Evolutionary conservation across 495 filamentous ascomycete species (phyloP), one percentile per base, ranked within the genome.

Genomic region (Neurospora sp.): DNA sequence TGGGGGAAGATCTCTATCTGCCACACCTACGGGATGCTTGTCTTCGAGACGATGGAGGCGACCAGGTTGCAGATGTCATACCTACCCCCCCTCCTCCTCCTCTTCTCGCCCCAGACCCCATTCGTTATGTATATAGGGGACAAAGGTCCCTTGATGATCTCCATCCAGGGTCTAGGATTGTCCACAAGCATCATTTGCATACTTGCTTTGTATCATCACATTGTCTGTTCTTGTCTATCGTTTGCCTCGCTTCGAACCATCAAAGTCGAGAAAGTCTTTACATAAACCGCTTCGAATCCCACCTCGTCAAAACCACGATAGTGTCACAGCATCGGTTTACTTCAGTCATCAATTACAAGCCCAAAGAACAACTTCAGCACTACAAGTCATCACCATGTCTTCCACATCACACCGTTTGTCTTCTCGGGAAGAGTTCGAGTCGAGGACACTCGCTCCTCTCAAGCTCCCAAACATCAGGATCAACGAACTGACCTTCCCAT

Each of bases 141-240:
- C 8, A 65, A 53, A 16, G 53, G 53, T 65, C 53, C 70, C 70
- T 65, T 47, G 70, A 65, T 59, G 70, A 71, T 71, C 45, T 39
- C 70, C 70, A 65, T 71, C 70, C 45, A 68, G 45, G 70, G 35
- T 71, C 70, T 71, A 45, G 59, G 70, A 65, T 68, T 39, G 14
- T 39, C 70, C 35, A 61, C 35, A 22, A 47, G 2, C n/a, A 65
- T 31, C 37, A 68, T 39, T 42, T 16, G n/a, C 59, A 44, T 69
- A 70, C 44, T 73, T 75, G 68, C 70, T 47, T 77, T 73, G 73
- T 69, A 38, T 69, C 68, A 38, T 69, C 68, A 69, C 53, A 65
- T 4, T 65, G 22, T 61, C 12, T 16, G 53, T 65, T 35, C 53
- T 31, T 65, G 53, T 65, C 53, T 37, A 35, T 65, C 53, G 53